Evolutionary conservation across 2,329 filamentous ascomycete species (phyloP).

Genomic region (Allantophomopsis cytisporea): DNA sequence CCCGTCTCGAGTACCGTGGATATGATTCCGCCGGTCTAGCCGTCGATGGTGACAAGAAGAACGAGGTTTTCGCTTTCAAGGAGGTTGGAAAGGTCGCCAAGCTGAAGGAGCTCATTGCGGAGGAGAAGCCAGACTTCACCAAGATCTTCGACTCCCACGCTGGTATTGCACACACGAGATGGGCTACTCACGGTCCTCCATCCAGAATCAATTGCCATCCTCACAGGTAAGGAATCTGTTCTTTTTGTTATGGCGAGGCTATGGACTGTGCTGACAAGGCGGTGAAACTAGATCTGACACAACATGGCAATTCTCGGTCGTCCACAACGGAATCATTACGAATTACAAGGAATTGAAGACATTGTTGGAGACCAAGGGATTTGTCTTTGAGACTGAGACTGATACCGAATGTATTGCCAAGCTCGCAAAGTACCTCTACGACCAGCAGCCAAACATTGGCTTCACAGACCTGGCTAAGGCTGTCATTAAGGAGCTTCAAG

Average conservation of each 20-base stretch:
- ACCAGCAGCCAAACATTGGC: conserved; percentile 84
- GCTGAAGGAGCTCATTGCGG: conserved; percentile 83
- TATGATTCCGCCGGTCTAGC: conserved; percentile 89
- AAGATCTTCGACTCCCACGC: conserved; percentile 97
- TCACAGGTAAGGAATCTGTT: conserved; percentile 57
- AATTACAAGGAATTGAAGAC: conserved; percentile 99
- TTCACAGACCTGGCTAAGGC: conserved; percentile 96
- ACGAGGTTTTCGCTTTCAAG: conserved; percentile 93
- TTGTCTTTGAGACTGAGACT: conserved; percentile 98
- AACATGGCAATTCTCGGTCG: conserved; percentile 90
- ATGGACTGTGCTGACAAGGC: too few species aligned
- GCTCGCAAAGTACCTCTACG: conserved; percentile 95
- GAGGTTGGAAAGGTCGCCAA: conserved; percentile 99
- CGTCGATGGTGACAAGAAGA: conserved; percentile 92
- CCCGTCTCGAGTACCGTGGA: conserved; percentile 93
- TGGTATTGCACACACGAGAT: conserved; percentile 96
- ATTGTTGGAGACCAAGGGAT: conserved; percentile 84
- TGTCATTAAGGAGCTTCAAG: conserved; percentile 95
- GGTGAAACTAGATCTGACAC: conserved; percentile 60
- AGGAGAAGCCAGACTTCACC: conserved; percentile 68
- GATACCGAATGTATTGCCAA: conserved; percentile 99
- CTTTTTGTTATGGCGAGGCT: too few species aligned
- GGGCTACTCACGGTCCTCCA: conserved; percentile 94
- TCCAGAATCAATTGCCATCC: conserved; percentile 96
- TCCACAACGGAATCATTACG: conserved; percentile 99